A percentile compares a stretch with the other conserved stretches of the same genome.
Evolutionary conservation across 495 filamentous ascomycete species (phyloP).

Genomic region (Glarea lozoyensis): DNA sequence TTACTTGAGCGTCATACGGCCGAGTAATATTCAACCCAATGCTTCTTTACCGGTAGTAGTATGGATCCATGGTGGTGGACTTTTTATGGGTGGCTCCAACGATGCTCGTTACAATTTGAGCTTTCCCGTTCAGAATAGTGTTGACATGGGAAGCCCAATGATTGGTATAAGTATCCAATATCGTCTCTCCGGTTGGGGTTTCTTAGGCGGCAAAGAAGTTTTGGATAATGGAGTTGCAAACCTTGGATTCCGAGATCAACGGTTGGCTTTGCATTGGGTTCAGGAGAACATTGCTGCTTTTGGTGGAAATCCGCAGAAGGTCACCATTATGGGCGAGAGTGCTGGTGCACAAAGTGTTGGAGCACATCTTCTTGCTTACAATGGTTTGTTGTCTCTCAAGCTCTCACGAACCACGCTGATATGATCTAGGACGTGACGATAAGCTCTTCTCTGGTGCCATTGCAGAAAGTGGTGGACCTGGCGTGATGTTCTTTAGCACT

Average conservation of each 20-base stretch:
- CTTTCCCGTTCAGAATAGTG: constrained; percentile 42
- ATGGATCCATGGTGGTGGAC: constrained; percentile 62
- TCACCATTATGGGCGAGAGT: constrained; percentile 37
- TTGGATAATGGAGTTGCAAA: constrained; percentile 40
- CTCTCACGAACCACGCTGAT: constrained; percentile 7
- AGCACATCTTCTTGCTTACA: constrained; percentile 42
- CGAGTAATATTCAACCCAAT: constrained; percentile 28
- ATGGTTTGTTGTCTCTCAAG: constrained; percentile 35
- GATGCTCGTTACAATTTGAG: constrained; percentile 32
- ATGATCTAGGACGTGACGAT: constrained; percentile 7
- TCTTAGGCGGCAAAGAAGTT: constrained; percentile 34
- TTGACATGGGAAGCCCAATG: constrained; percentile 48
- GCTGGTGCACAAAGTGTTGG: constrained; percentile 47
- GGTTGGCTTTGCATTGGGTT: constrained; percentile 54
- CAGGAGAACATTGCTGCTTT: constrained; percentile 48
- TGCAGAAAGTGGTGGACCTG: constrained; percentile 37
- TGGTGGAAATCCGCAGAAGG: constrained; percentile 33
- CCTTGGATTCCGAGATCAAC: constrained; percentile 48
- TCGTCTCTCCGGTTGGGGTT: constrained; percentile 45
- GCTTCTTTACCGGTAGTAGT: constrained; percentile 49
- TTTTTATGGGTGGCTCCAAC: constrained; percentile 42
- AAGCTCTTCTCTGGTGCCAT: constrained; percentile 28
- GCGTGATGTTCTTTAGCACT: constrained; percentile 19
- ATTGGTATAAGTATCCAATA: constrained; percentile 56
- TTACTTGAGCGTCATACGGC: constrained; percentile 55